Base-by-base conservation (phyloP, 2,329 filamentous ascomycete species). In the Colletotrichum sidae region DNA sequence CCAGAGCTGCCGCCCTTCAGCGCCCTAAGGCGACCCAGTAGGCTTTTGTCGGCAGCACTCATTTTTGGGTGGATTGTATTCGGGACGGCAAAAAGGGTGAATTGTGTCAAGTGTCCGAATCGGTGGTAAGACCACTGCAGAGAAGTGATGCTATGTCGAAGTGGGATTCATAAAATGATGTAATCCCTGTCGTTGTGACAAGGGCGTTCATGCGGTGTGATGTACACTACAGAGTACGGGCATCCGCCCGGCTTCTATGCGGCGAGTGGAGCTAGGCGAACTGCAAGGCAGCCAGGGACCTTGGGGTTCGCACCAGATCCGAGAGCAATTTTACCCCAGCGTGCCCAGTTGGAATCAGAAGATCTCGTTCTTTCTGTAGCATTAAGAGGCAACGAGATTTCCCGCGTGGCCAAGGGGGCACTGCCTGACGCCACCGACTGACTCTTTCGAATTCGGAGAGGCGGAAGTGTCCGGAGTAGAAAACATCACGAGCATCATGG, bases 21-120 rank as follows among this genome's bases (percentile, higher is more conserved):
- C 9, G 86, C 86, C 55, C 86, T 85, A 37, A 88, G 78, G 37
- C 86, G 82, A 61, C 85, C 82, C 25, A 88, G 75, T 33, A 88
- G 76, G 17, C 80, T 81, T 65, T 77, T 80, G 69, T 87, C 84
- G 37, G 54, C 33, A 15, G 54, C 39, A 44, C 46, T 50, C 63
- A 66, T 66, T 13, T 25, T 12, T 25, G 37, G n/a, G n/a, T 35
- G 25, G 2, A 38, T 15, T 63, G 25, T 3, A 2, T 38, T 4
- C 1, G 33, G 11, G 41, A 38, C 13, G 34, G 47, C 41, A 41
- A 46, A 41, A 4, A 34, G 47, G 25, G 38, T 10, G 6, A 12
- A 9, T 15, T 25, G 49, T 15, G 50, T 15, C 7, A 10, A 46
- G 11, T 46, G 11, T 35, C 17, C 34, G 17, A 33, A 44, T 64